phyloP scores from a whole-genome alignment of 495 filamentous ascomycete genomes.

The Neurospora hispaniola region DNA sequence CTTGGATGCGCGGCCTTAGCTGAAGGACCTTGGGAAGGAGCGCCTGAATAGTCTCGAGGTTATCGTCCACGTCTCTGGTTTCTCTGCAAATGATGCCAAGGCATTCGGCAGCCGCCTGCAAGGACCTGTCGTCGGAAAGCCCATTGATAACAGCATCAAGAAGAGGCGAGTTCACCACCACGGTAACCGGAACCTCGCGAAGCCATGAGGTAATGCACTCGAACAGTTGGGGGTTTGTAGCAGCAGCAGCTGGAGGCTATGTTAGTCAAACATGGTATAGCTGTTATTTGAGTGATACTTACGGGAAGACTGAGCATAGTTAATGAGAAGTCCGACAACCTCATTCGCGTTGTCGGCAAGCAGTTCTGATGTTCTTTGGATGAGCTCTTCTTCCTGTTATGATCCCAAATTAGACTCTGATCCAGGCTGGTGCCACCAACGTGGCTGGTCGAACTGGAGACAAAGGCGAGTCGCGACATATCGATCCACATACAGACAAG shows the following conservation, averaged over 20 bases:
- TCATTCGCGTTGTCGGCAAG: conserved; percentile 80
- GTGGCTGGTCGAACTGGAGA: conserved; percentile 24
- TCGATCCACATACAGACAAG: conserved; percentile 82
- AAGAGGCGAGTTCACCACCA: conserved; percentile 76
- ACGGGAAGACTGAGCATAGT: conserved; percentile 87
- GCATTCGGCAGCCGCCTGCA: conserved; percentile 87
- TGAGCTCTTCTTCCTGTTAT: conserved; percentile 85
- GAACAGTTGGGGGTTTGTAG: conserved; percentile 80
- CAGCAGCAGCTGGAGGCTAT: conserved; percentile 41
- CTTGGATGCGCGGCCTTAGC: conserved; percentile 65
- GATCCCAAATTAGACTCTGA: conserved; percentile 41
- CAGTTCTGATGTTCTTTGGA: conserved; percentile 69
- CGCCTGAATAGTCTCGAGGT: conserved; percentile 63
- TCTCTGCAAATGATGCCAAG: conserved; percentile 84
- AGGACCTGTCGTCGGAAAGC: conserved; percentile 61
- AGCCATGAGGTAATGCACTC: conserved; percentile 96
- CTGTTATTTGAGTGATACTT: conserved; percentile 22
- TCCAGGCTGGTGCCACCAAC: conserved; percentile 33
- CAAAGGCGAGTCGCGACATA: conserved; percentile 37
- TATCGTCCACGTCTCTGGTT: conserved; percentile 87
- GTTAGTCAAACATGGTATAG: not conserved
- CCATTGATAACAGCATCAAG: conserved; percentile 72
- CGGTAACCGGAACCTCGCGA: conserved; percentile 73
- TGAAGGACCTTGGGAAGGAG: conserved; percentile 78
- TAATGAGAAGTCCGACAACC: conserved; percentile 73